Base-by-base conservation (phyloP, 2,329 filamentous ascomycete genomes). In the Pestalotiopsis sp. region DNA sequence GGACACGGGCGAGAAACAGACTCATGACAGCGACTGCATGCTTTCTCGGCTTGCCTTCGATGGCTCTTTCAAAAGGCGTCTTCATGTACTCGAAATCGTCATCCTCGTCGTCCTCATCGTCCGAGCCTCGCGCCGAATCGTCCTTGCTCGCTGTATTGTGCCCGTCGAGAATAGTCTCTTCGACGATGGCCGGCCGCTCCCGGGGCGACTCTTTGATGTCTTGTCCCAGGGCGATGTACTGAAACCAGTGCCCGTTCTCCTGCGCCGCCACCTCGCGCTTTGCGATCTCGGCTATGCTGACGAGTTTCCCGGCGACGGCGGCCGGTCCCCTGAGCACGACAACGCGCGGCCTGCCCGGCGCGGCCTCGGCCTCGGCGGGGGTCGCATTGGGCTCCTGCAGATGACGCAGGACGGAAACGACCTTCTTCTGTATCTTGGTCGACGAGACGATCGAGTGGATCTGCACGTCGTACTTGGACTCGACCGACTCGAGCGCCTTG, bases 241-340 rank as follows among this genome's bases (percentile, higher is more conserved):
- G 88, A 69, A 80, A 87, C 83, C 85, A 89, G 20, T 68, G 64
- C 20, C 71, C 70, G 85, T 41, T 45, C 23, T 25, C n/a, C 56
- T 81, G 78, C 64, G 84, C 82, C 39, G 75, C 80, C 66, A 92
- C 79, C 61, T 88, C 81, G 52, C 86, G 81, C 77, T 91, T 91
- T 68, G 84, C 85, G 49, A 92, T 89, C 78, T 94, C 92, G 59
- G 85, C 85, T 60, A 93, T 86, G 3, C 87, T 91, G 73, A 93
- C 87, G 74, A 93, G 82, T 78, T 94, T 94, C 78, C 84, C 84
- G 1, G 87, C 84, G 3, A 88, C 85, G 11, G 77, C 70, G 0
- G 85, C 80, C 23, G 84, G 84, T 39, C 86, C 85, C 73, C 88
- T 82, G 20, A 90, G 77, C 52, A 90, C 57, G 3, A 73, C 72